phyloP scores from a whole-genome alignment of 139 green algal genomes.

The Chlamydomonas asymmetrica region DNA sequence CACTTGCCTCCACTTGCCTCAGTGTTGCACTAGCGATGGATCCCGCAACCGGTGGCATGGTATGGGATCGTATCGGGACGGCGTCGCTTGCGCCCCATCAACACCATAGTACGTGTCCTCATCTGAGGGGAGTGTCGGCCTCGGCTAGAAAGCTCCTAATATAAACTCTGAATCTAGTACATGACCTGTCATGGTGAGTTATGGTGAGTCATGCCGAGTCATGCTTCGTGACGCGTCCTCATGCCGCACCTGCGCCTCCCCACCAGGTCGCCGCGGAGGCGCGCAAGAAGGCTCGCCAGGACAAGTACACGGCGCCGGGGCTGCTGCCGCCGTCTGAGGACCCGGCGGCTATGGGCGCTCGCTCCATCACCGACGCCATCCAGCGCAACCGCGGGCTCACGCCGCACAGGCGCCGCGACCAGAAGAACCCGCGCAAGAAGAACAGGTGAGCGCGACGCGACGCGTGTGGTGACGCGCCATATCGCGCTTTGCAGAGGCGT shows the following conservation, averaged over 20 bases:
- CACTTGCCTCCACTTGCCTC: too few species aligned
- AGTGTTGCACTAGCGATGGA: not conserved
- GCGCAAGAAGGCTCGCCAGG: slow-evolving; percentile 49
- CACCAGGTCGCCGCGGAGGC: slow-evolving; percentile 29
- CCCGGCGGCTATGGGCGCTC: slow-evolving; percentile 37
- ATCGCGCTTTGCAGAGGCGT: too few species aligned
- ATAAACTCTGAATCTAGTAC: not conserved
- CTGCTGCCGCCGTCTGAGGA: slow-evolving; percentile 63
- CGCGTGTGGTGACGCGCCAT: too few species aligned
- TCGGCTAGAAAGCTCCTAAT: not conserved
- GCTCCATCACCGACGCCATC: slow-evolving; percentile 80
- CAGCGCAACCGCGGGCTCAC: slow-evolving; percentile 96
- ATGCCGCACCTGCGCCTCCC: not conserved
- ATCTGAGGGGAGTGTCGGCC: not conserved
- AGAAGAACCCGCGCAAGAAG: slow-evolving; percentile 94
- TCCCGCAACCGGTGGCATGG: not conserved
- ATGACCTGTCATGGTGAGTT: not conserved
- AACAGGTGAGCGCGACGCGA: slow-evolving; percentile 18
- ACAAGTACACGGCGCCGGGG: slow-evolving; percentile 32
- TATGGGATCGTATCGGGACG: not conserved
- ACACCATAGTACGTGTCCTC: not conserved
- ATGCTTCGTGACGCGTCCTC: not conserved
- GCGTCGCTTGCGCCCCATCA: not conserved
- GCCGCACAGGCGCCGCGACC: slow-evolving; percentile 87
- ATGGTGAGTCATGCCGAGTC: not conserved